A percentile compares a stretch with the other conserved stretches of the same genome.
phyloP scores from a whole-genome alignment of 306 rosid species.

The Vicia sativa region DNA sequence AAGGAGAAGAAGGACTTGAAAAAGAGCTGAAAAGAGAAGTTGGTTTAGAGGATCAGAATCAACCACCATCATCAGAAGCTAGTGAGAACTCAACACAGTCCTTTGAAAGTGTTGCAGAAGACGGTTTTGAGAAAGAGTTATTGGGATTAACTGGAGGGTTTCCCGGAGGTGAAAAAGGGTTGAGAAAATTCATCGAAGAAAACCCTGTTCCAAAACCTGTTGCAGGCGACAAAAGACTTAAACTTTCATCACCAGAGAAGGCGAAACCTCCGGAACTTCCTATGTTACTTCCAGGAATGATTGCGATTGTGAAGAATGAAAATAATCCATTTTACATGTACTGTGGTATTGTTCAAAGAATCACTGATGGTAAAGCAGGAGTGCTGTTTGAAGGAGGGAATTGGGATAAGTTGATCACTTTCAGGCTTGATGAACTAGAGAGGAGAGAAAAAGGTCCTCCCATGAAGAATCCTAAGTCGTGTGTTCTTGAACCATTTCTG shows the following conservation, averaged over 20 bases:
- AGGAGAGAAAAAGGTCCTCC: slow-evolving; percentile 98
- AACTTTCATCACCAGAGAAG: slow-evolving; percentile 47
- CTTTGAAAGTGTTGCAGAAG: slow-evolving; percentile 49
- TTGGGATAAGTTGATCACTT: slow-evolving; percentile 64
- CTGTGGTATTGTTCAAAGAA: slow-evolving; percentile 56
- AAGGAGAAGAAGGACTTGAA: slow-evolving; percentile 74
- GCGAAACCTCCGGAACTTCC: slow-evolving; percentile 59
- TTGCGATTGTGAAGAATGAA: slow-evolving; percentile 64
- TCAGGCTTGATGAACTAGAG: slow-evolving; percentile 76
- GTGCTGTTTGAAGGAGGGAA: slow-evolving; percentile 53
- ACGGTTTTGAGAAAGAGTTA: slow-evolving; percentile 83
- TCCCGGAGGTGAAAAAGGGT: slow-evolving; percentile 92
- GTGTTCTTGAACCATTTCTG: slow-evolving; percentile 71
- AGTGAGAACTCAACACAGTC: slow-evolving; percentile 30
- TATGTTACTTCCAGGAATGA: slow-evolving; percentile 73
- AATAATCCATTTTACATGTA: slow-evolving; percentile 76
- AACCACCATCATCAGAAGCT: slow-evolving; percentile 28
- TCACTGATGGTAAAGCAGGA: slow-evolving; percentile 49
- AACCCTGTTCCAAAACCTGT: slow-evolving; percentile 71
- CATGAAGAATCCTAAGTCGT: slow-evolving; percentile 68
- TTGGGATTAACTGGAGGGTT: slow-evolving; percentile 94
- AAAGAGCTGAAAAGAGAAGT: slow-evolving; percentile 59
- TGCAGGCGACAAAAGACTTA: slow-evolving; percentile 24
- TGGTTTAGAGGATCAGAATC: slow-evolving; percentile 40
- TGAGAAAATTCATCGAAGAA: slow-evolving; percentile 64